Conservation (phyloP, 2,329 filamentous ascomycete genomes). For the Alternaria angustiovoidea region DNA sequence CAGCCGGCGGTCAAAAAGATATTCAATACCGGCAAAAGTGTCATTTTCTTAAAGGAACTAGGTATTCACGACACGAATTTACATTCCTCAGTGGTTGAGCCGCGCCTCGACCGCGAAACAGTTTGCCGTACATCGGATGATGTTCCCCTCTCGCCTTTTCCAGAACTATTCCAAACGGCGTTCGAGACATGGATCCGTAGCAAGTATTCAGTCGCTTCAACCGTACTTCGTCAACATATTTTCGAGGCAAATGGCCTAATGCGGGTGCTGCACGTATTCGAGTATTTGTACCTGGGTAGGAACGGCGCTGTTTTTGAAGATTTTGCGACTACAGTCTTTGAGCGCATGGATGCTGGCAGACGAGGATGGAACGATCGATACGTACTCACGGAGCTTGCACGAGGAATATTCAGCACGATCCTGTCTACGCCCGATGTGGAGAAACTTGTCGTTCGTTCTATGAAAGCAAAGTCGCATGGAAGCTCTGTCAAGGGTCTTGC, state of each 20-base stretch:
- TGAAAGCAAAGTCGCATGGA: constrained; percentile 58
- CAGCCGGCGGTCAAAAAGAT: constrained; percentile 74
- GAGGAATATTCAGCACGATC: constrained; percentile 70
- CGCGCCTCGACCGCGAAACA: constrained; percentile 63
- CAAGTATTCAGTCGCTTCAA: constrained; percentile 75
- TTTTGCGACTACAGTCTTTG: constrained; percentile 76
- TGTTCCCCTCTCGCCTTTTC: constrained; percentile 69
- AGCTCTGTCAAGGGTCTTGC: constrained; percentile 70
- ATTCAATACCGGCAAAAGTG: constrained; percentile 87
- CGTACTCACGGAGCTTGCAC: constrained; percentile 77
- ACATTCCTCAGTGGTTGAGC: constrained; percentile 25
- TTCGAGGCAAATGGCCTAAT: constrained; percentile 74
- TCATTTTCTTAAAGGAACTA: constrained; percentile 81
- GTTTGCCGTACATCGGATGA: constrained; percentile 59
- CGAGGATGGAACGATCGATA: constrained; percentile 81
- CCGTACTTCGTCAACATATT: constrained; percentile 70
- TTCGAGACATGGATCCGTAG: constrained; percentile 80
- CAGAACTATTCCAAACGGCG: constrained; percentile 74
- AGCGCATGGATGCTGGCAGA: constrained; percentile 71
- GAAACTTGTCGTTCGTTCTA: constrained; percentile 67
- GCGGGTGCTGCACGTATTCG: constrained; percentile 70
- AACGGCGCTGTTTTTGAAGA: constrained; percentile 73
- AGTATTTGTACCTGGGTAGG: constrained; percentile 77
- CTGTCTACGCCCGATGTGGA: constrained; percentile 63
- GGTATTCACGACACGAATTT: constrained; percentile 58